Evolutionary conservation across 192 early-diverging fungal species (phyloP).

Genomic region (Backusella luteola): DNA sequence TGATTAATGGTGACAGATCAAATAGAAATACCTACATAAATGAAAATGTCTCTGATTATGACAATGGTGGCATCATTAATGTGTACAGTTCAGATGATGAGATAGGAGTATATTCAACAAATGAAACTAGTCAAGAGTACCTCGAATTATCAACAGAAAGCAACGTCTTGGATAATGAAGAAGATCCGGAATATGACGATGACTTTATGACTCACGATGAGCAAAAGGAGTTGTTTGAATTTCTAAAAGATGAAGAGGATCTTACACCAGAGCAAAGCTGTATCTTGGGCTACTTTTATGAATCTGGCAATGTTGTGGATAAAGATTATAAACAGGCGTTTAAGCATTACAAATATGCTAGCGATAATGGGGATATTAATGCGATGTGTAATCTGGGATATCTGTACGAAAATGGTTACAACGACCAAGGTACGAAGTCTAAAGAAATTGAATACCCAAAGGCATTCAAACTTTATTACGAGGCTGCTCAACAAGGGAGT

Average conservation of each 20-base stretch:
- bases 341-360: neutral
- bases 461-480: neutral
- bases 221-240: neutral
- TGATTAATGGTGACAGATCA: neutral
- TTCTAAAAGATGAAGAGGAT: neutral
- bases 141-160: neutral
- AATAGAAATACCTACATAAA: neutral
- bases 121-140: neutral
- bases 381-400: neutral
- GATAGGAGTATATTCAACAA: neutral
- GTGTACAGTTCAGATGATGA: neutral
- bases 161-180: neutral
- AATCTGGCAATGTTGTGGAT: neutral
- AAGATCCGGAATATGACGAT: neutral
- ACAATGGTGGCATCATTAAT: neutral
- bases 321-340: neutral
- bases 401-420: neutral
- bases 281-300: neutral
- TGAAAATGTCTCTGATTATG: neutral
- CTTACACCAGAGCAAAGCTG: conserved; percentile 1
- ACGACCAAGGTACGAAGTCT: neutral
- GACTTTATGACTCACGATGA: neutral
- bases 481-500: neutral
- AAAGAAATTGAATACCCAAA: neutral
- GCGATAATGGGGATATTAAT: neutral